A percentile compares a stretch with the other conserved stretches of the same genome.
These are phyloP conservation scores for Globisporangium alternatum DNA, from an alignment of 352 stramenopile species.

Conservation along the genomic window DNA sequence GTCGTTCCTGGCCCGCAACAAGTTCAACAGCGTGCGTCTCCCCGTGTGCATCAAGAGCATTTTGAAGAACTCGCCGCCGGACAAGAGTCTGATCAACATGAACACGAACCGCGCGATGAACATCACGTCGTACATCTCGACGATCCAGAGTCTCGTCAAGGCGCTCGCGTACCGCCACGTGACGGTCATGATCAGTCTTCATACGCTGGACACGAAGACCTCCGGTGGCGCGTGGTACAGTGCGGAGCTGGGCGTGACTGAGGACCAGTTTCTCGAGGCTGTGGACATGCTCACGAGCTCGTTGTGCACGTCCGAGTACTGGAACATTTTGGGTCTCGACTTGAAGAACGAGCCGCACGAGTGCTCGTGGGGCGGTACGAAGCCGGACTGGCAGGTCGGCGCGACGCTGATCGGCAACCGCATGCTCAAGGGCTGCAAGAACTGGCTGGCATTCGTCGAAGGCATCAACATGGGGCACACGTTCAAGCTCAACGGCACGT, in stretches of 20 bases:
- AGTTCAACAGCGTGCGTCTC: constrained; percentile 68
- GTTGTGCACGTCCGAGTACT: constrained; percentile 52
- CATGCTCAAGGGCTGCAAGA: constrained; percentile 60
- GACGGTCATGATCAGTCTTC: constrained; percentile 66
- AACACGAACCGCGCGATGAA: constrained; percentile 68
- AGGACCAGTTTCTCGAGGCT: constrained; percentile 54
- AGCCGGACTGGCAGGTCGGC: constrained; percentile 52
- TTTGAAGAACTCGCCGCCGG: constrained; percentile 35
- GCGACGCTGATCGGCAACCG: constrained; percentile 56
- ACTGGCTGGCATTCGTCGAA: constrained; percentile 71
- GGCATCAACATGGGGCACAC: constrained; percentile 48
- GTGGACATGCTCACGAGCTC: constrained; percentile 58
- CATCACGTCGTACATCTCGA: constrained; percentile 64
- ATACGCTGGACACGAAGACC: constrained; percentile 44
- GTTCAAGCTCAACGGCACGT: constrained; percentile 34
- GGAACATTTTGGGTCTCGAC: constrained; percentile 70
- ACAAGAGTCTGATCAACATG: constrained; percentile 57
- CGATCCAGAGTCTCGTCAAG: constrained; percentile 53
- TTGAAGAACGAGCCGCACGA: constrained; percentile 73
- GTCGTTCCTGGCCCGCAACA: constrained; percentile 60
- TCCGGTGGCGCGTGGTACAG: constrained; percentile 64
- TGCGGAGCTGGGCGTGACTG: constrained; percentile 34
- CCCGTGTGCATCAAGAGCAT: constrained; percentile 58
- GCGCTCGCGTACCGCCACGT: constrained; percentile 61
- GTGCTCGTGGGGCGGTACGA: constrained; percentile 38